Evolutionary conservation across 2,329 filamentous ascomycete genomes (phyloP).

Genomic region (Sporothrix humicola): DNA sequence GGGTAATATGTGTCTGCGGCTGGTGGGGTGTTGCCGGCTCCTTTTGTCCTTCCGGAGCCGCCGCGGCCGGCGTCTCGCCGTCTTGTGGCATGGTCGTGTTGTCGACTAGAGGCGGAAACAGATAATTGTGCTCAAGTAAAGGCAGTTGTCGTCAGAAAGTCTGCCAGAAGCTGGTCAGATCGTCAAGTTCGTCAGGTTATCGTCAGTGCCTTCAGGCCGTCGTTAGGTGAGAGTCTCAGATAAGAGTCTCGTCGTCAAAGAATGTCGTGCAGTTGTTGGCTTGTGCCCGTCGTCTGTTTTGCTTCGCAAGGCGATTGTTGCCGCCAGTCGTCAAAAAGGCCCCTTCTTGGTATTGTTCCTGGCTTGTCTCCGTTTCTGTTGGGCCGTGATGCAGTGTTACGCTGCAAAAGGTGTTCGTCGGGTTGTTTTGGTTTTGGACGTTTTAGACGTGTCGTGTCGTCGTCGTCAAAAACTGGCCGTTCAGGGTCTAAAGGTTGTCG

Average conservation of each 20-base stretch:
- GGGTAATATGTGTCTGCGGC: conserved; percentile 31
- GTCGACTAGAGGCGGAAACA: neutral
- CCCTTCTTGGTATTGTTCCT: too few relatives aligned
- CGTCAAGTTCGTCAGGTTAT: neutral
- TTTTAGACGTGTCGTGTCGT: too few relatives aligned
- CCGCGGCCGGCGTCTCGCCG: conserved; percentile 25
- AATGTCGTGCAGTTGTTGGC: neutral
- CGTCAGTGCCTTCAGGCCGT: neutral
- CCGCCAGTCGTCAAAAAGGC: neutral
- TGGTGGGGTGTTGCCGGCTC: conserved; percentile 18
- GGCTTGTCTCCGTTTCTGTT: neutral
- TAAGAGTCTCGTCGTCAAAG: neutral
- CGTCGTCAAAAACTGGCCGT: neutral
- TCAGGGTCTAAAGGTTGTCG: neutral
- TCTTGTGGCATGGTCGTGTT: conserved; percentile 19
- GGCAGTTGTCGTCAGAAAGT: neutral
- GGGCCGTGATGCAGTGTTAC: conserved; percentile 20
- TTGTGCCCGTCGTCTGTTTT: neutral
- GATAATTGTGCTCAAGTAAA: too few relatives aligned
- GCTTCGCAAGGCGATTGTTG: neutral
- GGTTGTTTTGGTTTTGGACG: neutral
- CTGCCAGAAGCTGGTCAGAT: neutral
- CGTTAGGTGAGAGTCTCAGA: too few relatives aligned
- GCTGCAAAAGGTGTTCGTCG: neutral
- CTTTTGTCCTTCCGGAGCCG: neutral